These are phyloP conservation scores for Gypsophila paniculata DNA, from an alignment of 179 eudicot species.

Conservation along the genomic window DNA sequence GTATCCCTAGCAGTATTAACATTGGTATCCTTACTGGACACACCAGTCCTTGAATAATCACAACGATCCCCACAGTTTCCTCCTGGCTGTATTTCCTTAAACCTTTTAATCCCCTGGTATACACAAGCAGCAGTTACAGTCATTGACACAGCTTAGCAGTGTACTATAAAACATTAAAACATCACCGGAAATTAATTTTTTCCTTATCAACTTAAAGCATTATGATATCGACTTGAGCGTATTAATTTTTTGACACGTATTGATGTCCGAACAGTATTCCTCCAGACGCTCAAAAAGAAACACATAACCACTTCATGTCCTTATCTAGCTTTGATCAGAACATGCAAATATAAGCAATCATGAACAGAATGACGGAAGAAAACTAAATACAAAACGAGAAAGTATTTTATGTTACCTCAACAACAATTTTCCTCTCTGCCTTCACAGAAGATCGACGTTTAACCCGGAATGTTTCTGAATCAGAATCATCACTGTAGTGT, in stretches of 20 bases:
- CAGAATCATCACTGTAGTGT: conserved; percentile 74
- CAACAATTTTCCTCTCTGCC: conserved; percentile 36
- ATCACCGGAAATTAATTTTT: not conserved
- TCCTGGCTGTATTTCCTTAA: conserved; percentile 52
- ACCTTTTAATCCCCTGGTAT: conserved; percentile 62
- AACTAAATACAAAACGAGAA: not conserved
- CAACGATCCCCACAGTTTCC: conserved; percentile 33
- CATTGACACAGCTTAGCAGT: not conserved
- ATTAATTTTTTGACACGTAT: not conserved
- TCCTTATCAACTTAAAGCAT: not conserved
- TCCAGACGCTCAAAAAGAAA: not conserved
- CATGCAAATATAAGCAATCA: not conserved
- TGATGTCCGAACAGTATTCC: not conserved
- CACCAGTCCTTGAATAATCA: conserved; percentile 22
- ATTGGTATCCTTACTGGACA: conserved; percentile 26
- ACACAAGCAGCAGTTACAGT: conserved; percentile 13
- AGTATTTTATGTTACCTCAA: conserved; percentile 38
- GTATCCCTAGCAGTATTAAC: conserved; percentile 27
- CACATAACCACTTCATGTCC: not conserved
- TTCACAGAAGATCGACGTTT: conserved; percentile 65
- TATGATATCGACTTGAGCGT: not conserved
- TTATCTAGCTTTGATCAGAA: not conserved
- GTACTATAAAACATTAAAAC: not conserved
- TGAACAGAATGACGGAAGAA: not conserved
- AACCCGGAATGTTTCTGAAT: conserved; percentile 86